Evolutionary conservation across 176 grass and related monocot species (phyloP).

Genomic region (Lolium perenne): DNA sequence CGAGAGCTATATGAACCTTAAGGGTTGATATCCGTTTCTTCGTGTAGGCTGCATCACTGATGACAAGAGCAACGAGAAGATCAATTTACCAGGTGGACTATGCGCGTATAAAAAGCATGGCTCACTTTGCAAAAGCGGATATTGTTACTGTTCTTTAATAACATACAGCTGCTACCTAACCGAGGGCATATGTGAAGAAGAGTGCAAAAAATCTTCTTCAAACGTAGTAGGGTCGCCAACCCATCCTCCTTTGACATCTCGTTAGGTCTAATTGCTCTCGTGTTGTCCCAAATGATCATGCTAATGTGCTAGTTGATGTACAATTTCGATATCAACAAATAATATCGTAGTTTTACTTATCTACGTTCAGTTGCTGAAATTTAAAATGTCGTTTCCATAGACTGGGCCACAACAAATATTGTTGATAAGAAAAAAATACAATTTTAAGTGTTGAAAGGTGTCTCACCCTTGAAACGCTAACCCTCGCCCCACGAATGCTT

Average conservation of each 20-base stretch:
- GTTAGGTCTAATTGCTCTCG: not conserved
- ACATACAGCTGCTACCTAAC: not conserved
- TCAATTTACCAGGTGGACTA: not conserved
- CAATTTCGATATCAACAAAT: not conserved
- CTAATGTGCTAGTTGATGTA: not conserved
- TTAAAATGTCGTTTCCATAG: too few relatives aligned
- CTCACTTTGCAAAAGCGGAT: not conserved
- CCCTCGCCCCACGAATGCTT: too few relatives aligned
- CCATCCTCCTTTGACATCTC: not conserved
- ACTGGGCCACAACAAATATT: too few relatives aligned
- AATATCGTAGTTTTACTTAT: too few relatives aligned
- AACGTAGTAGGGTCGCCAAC: not conserved
- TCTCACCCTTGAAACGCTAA: too few relatives aligned
- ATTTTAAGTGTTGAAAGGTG: too few relatives aligned
- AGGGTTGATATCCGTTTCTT: not conserved
- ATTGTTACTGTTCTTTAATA: not conserved
- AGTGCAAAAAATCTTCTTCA: not conserved
- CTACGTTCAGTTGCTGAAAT: too few relatives aligned
- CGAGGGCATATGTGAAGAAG: not conserved
- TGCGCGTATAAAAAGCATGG: not conserved
- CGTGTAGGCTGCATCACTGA: not conserved
- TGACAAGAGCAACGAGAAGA: not conserved
- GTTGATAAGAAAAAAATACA: too few relatives aligned
- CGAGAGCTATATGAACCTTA: not conserved
- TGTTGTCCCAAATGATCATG: not conserved